These are phyloP conservation scores for Diplocarpon rosae DNA, from an alignment of 2,329 filamentous ascomycete species.

Conservation along the genomic window DNA sequence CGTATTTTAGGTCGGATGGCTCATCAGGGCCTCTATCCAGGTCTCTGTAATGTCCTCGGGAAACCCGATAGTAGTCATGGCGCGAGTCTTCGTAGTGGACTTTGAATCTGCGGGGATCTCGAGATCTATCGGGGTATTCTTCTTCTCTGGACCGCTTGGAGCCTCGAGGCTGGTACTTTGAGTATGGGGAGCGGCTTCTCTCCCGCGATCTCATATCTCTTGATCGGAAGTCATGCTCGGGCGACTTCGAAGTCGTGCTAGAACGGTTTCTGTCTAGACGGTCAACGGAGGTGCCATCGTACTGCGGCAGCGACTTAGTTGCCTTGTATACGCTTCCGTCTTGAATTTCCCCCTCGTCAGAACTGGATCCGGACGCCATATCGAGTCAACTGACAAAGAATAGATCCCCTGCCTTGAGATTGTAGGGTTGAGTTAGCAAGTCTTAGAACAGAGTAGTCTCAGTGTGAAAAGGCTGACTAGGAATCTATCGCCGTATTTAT, in stretches of 20 bases:
- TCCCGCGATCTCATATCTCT: conserved; percentile 34
- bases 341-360: conserved; percentile 79
- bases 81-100: conserved; percentile 47
- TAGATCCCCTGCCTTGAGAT: conserved; percentile 26
- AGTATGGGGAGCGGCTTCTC: conserved; percentile 45
- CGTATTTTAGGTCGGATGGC: conserved; percentile 32
- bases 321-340: conserved; percentile 72
- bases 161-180: conserved; percentile 34
- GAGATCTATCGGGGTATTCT: conserved; percentile 38
- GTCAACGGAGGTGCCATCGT: conserved; percentile 81
- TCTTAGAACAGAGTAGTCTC: conserved; percentile 25
- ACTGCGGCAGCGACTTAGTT: conserved; percentile 72
- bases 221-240: conserved; percentile 34
- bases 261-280: conserved; percentile 68
- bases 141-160: conserved; percentile 59
- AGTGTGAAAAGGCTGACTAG: conserved; percentile 30
- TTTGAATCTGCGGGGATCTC: conserved; percentile 49
- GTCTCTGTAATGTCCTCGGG: conserved; percentile 44
- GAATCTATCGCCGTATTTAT: conserved; percentile 27
- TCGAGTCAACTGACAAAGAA: conserved; percentile 22
- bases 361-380: conserved; percentile 49
- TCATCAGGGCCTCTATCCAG: conserved; percentile 34
- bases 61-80: conserved; percentile 36
- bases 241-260: conserved; percentile 27
- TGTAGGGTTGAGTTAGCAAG: conserved; percentile 29